Conservation (phyloP, 345 rosid species). For the Anacardium occidentale region DNA sequence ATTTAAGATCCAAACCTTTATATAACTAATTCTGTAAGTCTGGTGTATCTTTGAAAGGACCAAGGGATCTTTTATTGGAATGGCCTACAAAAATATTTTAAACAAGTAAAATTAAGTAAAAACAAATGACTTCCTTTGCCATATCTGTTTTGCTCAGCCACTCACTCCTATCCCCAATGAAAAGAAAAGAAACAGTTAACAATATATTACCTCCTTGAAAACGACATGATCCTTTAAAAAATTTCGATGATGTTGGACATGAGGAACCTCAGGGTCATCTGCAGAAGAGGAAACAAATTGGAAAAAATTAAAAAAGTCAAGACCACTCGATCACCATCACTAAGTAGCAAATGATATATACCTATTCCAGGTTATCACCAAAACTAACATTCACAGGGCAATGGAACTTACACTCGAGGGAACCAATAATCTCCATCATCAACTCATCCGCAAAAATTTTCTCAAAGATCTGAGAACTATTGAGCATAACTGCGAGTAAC, state of each 20-base stretch:
- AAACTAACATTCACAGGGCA: not conserved
- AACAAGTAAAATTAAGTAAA: conserved; percentile 19
- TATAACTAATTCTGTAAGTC: conserved; percentile 77
- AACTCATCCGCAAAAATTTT: conserved; percentile 79
- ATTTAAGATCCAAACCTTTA: conserved; percentile 59
- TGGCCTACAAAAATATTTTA: conserved; percentile 44
- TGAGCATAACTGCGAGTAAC: conserved; percentile 68
- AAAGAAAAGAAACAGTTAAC: conserved; percentile 6
- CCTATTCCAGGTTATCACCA: not conserved
- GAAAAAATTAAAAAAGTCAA: not conserved
- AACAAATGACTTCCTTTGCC: not conserved
- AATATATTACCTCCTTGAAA: conserved; percentile 76
- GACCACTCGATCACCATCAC: conserved; percentile 13
- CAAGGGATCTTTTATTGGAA: conserved; percentile 65
- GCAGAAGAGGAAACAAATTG: conserved; percentile 10
- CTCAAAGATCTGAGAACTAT: conserved; percentile 74
- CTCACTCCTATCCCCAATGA: conserved; percentile 10
- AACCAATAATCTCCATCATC: conserved; percentile 82
- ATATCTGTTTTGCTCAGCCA: not conserved
- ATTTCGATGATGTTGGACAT: conserved; percentile 62
- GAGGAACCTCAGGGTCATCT: conserved; percentile 78
- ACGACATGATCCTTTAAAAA: conserved; percentile 73
- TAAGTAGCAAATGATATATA: not conserved
- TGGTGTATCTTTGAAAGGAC: conserved; percentile 89
- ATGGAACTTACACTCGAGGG: conserved; percentile 81